Evolutionary conservation across 768 basidiomycete genomes (phyloP), one percentile per base, ranked within the genome.

Genomic region (Termitomyces sp.): DNA sequence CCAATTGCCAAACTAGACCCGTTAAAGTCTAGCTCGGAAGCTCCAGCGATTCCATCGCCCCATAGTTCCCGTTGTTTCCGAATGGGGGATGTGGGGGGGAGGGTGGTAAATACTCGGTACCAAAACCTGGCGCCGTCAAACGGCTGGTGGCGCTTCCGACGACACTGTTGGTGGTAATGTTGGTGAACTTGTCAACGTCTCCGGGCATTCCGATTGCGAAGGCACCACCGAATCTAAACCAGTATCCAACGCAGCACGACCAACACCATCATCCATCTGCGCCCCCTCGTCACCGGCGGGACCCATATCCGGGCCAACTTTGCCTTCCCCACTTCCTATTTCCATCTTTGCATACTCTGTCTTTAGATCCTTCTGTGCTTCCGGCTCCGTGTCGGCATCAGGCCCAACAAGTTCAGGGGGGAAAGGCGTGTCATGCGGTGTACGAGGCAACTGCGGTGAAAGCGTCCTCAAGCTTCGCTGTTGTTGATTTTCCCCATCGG

Each of bases 391-490:
- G 20, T 38, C 47, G 56, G 51, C 5, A n/a, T 52, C 45, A 51
- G 50, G 50, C 10, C 20, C 58, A 7, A 25, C 61, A 57, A 60
- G 65, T 20, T 56, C 52, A 63, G 55, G 60, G 31, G 51, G n/a
- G 25, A 25, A 25, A 14, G 46, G 55, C 14, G 40, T 59, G 60
- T 59, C 60, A 61, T 53, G 62, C 10, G 65, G 59, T 17, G 61
- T 51, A 9, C 38, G 38, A 45, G 60, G 57, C 47, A 63, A 53
- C 25, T 53, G 57, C 9, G 65, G 60, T 15, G 59, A 57, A 25
- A 52, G 38, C 36, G 50, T 60, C 54, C 57, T 25, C 25, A 25
- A 25, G 25, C 25, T 56, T 47, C 52, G 45, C 37, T 49, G 57
- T 7, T 34, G 17, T 57, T 31, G 50, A 6, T 9, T 42, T 47